phyloP scores from a whole-genome alignment of 768 basidiomycete species.

The Suillus spraguei region DNA sequence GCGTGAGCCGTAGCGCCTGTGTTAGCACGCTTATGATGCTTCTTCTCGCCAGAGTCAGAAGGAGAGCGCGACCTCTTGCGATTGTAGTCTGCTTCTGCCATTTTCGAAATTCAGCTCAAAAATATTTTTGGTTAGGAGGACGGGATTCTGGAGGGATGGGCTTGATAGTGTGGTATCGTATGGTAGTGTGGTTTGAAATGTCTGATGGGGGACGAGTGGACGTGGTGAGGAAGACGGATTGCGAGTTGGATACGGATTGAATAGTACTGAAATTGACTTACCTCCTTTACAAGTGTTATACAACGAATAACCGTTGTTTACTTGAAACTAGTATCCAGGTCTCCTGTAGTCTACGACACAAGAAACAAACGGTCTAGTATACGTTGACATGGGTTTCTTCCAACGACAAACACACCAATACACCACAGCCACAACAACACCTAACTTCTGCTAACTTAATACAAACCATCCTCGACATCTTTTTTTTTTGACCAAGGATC shows the following conservation, averaged over 20 bases:
- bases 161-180: slow-evolving; percentile 45
- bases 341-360: slow-evolving; percentile 1
- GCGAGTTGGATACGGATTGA: slow-evolving; percentile 52
- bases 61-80: slow-evolving; percentile 89
- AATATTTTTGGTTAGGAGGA: slow-evolving; percentile 31
- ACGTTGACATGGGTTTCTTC: slow-evolving; percentile 9
- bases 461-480: background rate
- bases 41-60: slow-evolving; percentile 78
- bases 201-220: slow-evolving; percentile 57
- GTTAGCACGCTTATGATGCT: slow-evolving; percentile 82
- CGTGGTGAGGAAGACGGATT: slow-evolving; percentile 60
- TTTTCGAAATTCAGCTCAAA: slow-evolving; percentile 59
- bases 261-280: slow-evolving; percentile 36
- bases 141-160: slow-evolving; percentile 45
- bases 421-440: slow-evolving; percentile 9
- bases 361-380: background rate
- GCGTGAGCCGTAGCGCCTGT: slow-evolving; percentile 66
- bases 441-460: background rate
- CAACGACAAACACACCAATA: slow-evolving; percentile 2
- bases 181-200: slow-evolving; percentile 42
- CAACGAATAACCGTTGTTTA: background rate
- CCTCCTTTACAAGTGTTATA: slow-evolving; percentile 22
- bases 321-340: background rate
- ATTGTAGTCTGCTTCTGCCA: slow-evolving; percentile 85
- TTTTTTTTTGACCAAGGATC: slow-evolving; percentile 78